Base-by-base conservation (phyloP, 441 rosid species). In the Raphanus hybrid region DNA sequence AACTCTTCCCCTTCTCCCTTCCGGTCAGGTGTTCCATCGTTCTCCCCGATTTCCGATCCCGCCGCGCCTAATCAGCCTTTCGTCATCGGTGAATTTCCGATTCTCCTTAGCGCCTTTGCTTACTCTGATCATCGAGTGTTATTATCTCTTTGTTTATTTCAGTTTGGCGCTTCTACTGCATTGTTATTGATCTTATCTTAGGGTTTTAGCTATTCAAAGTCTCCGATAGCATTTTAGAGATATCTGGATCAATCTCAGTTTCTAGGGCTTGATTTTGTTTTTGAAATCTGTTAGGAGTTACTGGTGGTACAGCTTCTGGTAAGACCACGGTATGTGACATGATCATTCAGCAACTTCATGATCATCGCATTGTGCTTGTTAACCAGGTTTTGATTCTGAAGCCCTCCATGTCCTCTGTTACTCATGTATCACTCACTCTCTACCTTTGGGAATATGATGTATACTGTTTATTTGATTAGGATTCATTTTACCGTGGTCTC, bases 291-390 rank as follows among this genome's bases (percentile, higher is more conserved):
- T 8, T 82, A 96, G 98, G 99, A 74, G 99, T 96, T 16, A 91
- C 94, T 9, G 99, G 99, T 68, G 99, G 99, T 81, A 96, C 98
- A 2, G 98, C 99, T 83, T 96, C 99, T 0, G 99, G 99, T 58
- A 96, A 96, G 84, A 96, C 99, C 11, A 96, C 98, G 0, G 99
- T 96, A 20, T 96, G 99, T 76, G 99, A 96, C 79, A 91, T 93
- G 99, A 95, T 95, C 66, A 95, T 95, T 78, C 98, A 95, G 72
- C 97, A 93, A 80, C 98, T 95, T 80, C 99, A 90, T 70, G 99
- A 96, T 87, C 99, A 96, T 78, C 97, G 99, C 1, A 92, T 93
- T 71, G 99, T 96, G 69, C 89, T 93, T 45, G 91, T 96, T 73
- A 96, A 87, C 82, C 99, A 96, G 99, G 98, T 95, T 20, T 65